phyloP scores from a whole-genome alignment of 352 stramenopile genomes.

The Bremia lactucae region DNA sequence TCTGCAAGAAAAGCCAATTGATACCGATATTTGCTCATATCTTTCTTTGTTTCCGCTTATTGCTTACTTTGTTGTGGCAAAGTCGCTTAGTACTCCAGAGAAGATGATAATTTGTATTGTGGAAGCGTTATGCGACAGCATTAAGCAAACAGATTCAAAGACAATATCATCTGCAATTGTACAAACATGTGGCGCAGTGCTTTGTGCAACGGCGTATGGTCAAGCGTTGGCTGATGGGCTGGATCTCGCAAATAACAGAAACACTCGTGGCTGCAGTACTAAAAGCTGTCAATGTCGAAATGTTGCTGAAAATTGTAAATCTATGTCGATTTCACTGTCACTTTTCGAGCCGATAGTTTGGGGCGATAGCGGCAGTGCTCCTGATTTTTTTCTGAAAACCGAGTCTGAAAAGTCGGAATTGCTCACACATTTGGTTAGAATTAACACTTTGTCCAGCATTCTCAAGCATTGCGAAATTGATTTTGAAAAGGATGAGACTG shows the following conservation, averaged over 20 bases:
- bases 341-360: constrained; percentile 25
- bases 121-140: constrained; percentile 26
- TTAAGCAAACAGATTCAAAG: constrained; percentile 21
- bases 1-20: constrained; percentile 18
- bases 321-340: constrained; percentile 17
- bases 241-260: not conserved
- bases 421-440: constrained; percentile 11
- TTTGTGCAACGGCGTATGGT: constrained; percentile 24
- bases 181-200: constrained; percentile 23
- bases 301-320: constrained; percentile 2
- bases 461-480: constrained; percentile 36
- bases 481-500: constrained; percentile 10
- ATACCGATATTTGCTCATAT: constrained; percentile 20
- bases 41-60: constrained; percentile 32
- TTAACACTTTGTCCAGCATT: constrained; percentile 23
- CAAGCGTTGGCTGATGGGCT: constrained; percentile 9
- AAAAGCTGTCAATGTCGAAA: constrained; percentile 21
- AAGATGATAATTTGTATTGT: constrained; percentile 31
- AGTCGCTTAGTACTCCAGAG: constrained; percentile 24
- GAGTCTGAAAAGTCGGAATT: too few species aligned
- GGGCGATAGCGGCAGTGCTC: not conserved
- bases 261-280: not conserved
- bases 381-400: too few species aligned
- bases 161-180: constrained; percentile 17
- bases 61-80: constrained; percentile 26